A percentile compares a stretch with the other conserved stretches of the same genome.
Evolutionary conservation across 768 basidiomycete genomes (phyloP).

Genomic region (Mrakia hoshinonis): DNA sequence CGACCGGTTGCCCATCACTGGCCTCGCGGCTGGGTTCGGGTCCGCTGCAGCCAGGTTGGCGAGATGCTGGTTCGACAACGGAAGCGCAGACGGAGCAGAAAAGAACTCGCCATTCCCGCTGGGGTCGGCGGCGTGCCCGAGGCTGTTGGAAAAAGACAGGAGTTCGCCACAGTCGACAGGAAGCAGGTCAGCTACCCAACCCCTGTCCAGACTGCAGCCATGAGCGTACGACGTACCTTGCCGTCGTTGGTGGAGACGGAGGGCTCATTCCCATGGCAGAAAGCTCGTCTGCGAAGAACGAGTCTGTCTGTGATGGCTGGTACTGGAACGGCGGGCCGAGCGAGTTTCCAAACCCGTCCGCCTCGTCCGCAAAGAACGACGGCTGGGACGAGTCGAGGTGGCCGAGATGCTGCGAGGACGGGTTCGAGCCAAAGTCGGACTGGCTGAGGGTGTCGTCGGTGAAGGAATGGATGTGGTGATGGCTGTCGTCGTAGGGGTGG

Average conservation of each 20-base stretch:
- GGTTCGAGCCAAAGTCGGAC: neutral
- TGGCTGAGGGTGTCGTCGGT: neutral
- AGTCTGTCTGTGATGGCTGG: neutral
- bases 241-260: conserved; percentile 9
- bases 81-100: neutral
- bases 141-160: neutral
- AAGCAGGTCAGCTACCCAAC: neutral
- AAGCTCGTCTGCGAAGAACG: conserved; percentile 5
- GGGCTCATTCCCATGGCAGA: neutral
- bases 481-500: neutral
- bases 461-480: neutral
- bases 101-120: neutral
- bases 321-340: conserved; percentile 12
- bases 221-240: neutral
- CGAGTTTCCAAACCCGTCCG: neutral
- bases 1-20: conserved; percentile 6
- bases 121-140: neutral
- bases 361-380: neutral
- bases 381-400: neutral
- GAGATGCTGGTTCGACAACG: conserved; percentile 8
- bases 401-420: neutral
- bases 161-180: neutral
- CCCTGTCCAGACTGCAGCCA: neutral
- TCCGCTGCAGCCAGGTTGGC: conserved; percentile 10
- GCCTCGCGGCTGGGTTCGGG: neutral